Conservation (phyloP, 1,139 yeast species). For the Yamadazyma dushanensis region DNA sequence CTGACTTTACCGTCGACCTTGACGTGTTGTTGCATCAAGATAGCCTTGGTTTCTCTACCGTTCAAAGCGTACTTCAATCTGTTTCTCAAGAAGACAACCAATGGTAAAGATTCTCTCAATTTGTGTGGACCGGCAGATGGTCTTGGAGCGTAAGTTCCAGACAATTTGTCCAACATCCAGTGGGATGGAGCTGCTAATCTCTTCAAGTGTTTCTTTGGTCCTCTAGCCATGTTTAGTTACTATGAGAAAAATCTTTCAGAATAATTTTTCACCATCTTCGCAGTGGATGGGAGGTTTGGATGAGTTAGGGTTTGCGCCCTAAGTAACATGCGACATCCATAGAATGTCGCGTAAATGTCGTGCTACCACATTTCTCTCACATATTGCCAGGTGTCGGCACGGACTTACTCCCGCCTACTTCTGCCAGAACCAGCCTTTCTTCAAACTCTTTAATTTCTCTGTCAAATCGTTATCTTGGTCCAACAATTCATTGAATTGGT, state of each 20-base stretch:
- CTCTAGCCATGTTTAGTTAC: constrained; percentile 26
- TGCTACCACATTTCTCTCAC: constrained; percentile 1
- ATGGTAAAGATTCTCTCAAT: constrained; percentile 98
- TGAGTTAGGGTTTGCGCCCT: constrained; percentile 12
- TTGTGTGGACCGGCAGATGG: constrained; percentile 99
- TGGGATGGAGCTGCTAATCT: constrained; percentile 81
- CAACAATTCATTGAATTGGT: constrained; percentile 36
- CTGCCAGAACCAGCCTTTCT: constrained; percentile 21
- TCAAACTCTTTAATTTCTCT: constrained; percentile 26
- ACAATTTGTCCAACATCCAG: constrained; percentile 99
- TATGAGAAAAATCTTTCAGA: too few relatives aligned
- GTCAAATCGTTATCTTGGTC: constrained; percentile 29
- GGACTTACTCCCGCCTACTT: neutral
- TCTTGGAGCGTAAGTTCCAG: constrained; percentile 99
- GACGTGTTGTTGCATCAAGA: constrained; percentile 98
- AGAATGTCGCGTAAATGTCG: too few relatives aligned
- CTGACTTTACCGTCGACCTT: constrained; percentile 99
- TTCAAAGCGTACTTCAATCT: constrained; percentile 98
- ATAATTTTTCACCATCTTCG: constrained; percentile 12
- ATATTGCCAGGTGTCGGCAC: neutral
- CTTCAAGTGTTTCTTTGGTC: constrained; percentile 44
- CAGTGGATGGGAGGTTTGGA: constrained; percentile 3
- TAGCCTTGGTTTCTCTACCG: constrained; percentile 99
- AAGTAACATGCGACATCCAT: too few relatives aligned
- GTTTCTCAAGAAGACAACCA: constrained; percentile 97